These are phyloP conservation scores for Candida jianshihensis DNA, from an alignment of 805 yeast genomes.

Conservation along the genomic window DNA sequence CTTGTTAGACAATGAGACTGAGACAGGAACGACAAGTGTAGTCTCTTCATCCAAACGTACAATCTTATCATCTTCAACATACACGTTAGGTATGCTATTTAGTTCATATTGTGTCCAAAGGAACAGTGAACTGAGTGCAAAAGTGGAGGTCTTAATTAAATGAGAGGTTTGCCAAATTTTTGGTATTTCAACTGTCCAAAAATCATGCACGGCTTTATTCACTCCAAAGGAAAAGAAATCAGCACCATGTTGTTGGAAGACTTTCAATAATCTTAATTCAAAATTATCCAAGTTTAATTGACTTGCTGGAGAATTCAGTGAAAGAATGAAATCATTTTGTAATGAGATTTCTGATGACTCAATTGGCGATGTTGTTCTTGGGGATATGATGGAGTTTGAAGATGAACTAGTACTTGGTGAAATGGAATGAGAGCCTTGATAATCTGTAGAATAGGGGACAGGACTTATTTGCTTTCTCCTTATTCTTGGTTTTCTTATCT, in stretches of 20 bases:
- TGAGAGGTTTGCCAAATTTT: constrained; percentile 12
- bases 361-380: not conserved
- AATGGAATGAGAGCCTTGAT: too few species aligned
- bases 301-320: constrained; percentile 15
- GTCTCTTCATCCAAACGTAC: constrained; percentile 4
- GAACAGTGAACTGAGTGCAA: constrained; percentile 14
- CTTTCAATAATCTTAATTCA: constrained; percentile 16
- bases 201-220: constrained; percentile 4
- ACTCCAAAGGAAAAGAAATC: constrained; percentile 12
- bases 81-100: constrained; percentile 8
- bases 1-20: constrained; percentile 7
- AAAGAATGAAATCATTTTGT: not conserved
- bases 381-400: too few species aligned
- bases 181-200: constrained; percentile 16
- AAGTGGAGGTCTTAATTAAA: constrained; percentile 11
- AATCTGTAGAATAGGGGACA: too few species aligned
- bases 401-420: too few species aligned
- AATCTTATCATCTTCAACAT: constrained; percentile 10
- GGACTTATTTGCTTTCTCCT: not conserved
- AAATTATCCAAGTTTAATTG: constrained; percentile 13
- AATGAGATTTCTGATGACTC: not conserved
- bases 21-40: constrained; percentile 1
- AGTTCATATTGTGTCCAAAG: constrained; percentile 15
- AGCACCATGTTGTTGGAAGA: constrained; percentile 17
- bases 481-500: constrained; percentile 2